phyloP scores from a whole-genome alignment of 2,329 filamentous ascomycete genomes.

The Phyllosticta citriasiana region DNA sequence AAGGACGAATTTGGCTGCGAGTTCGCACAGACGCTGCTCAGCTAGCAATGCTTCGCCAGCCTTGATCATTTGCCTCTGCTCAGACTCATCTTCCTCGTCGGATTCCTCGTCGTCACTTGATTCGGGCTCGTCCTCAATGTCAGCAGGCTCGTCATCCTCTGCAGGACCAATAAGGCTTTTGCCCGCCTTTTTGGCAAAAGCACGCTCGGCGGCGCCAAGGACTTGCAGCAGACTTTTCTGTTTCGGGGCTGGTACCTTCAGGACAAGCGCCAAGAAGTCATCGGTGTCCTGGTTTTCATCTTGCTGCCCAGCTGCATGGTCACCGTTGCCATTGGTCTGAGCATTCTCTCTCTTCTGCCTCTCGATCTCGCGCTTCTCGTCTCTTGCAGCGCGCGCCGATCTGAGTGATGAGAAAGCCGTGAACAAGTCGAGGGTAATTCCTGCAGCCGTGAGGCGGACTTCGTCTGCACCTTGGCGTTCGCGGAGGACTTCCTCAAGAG shows the following conservation, averaged over 20 bases:
- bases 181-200: slow-evolving; percentile 36
- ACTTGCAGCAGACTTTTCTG: slow-evolving; percentile 62
- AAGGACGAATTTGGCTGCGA: slow-evolving; percentile 76
- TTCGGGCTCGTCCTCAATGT: slow-evolving; percentile 55
- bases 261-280: slow-evolving; percentile 53
- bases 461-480: slow-evolving; percentile 58
- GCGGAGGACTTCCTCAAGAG: slow-evolving; percentile 41
- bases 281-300: slow-evolving; percentile 39
- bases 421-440: slow-evolving; percentile 72
- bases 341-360: neutral
- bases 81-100: slow-evolving; percentile 24
- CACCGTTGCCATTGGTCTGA: slow-evolving; percentile 17
- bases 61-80: slow-evolving; percentile 16
- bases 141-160: slow-evolving; percentile 60
- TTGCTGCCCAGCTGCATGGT: slow-evolving; percentile 2
- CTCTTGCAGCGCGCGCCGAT: slow-evolving; percentile 21
- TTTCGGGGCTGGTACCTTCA: slow-evolving; percentile 55
- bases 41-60: slow-evolving; percentile 52
- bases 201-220: slow-evolving; percentile 66
- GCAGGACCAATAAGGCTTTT: slow-evolving; percentile 25
- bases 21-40: slow-evolving; percentile 76
- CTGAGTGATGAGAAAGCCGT: slow-evolving; percentile 68
- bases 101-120: slow-evolving; percentile 44
- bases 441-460: slow-evolving; percentile 64
- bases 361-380: neutral